Base-by-base conservation (phyloP, 768 basidiomycete species). In the Trametes coccinea region DNA sequence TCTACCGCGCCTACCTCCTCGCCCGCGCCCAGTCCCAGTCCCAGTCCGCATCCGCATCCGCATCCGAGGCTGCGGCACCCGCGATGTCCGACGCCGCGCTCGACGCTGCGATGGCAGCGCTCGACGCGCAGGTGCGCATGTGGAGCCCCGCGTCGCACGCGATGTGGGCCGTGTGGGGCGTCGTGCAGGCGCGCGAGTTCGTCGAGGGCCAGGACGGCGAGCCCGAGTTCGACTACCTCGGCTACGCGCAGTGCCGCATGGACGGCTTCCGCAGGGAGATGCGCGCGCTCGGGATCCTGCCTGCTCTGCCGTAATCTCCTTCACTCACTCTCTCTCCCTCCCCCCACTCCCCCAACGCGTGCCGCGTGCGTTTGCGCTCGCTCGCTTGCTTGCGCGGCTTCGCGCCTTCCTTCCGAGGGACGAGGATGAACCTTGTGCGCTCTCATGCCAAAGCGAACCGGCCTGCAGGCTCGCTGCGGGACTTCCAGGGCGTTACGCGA, bases 121-220 rank as follows among this genome's bases (percentile, higher is more conserved):
- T 72, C 51, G 83, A 82, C 56, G 75, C 77, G 13, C 77, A 82
- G 60, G 74, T 91, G 22, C 74, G 76, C 17, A 80, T 77, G 52
- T 98, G 41, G 94, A 96, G 63, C 67, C 90, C 95, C 10, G 88
- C 92, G 4, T 90, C 90, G 22, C 93, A 95, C 67, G 94, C 84
- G 11, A 88, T 90, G 83, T 98, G 96, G 95, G 87, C 91, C 6
- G 77, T 98, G 46, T 99, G 97, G 97, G 94, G 92, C 7, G 80
- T 98, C 64, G 86, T 98, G 4, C 94, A 96, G 74, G 93, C 92
- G 5, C 84, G 84, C 64, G 91, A 93, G 66, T 84, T 88, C 66
- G 64, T 93, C 6, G 82, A 88, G 67, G 80, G 75, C 16, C 77
- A 79, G 43, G 82, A 80, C 47, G 77, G 74, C 40, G 81, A 85